These are phyloP conservation scores for Colletotrichum sp. DNA, from an alignment of 2,329 filamentous ascomycete species.

Conservation along the genomic window DNA sequence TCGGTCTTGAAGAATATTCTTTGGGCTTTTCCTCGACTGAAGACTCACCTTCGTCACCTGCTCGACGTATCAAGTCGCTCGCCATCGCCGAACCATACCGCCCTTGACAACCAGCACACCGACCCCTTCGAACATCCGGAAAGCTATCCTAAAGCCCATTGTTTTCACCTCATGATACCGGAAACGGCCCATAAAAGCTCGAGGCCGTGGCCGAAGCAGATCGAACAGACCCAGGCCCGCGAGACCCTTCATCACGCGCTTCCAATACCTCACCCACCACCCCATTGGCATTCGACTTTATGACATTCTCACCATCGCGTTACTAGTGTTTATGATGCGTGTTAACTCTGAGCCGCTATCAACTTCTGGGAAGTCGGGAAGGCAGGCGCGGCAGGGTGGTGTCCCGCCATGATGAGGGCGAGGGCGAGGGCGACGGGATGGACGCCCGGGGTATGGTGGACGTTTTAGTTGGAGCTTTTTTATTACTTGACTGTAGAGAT, in stretches of 20 bases:
- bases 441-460: accelerated
- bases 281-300: accelerated
- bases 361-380: accelerated
- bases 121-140: no score
- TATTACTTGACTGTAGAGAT: no score
- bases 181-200: no score
- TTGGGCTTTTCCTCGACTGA: no score
- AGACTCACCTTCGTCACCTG: accelerated
- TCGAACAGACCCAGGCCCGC: accelerated
- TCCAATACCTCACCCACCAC: accelerated
- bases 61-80: no score
- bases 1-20: no score
- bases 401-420: neutral
- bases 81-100: accelerated
- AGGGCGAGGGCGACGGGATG: no score
- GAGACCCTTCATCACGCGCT: neutral
- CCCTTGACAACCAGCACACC: no score
- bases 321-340: accelerated
- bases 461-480: neutral
- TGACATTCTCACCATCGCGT: accelerated
- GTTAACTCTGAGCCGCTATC: accelerated
- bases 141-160: no score
- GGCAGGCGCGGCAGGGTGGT: neutral
- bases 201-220: no score
- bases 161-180: no score